A percentile compares a stretch with the other conserved stretches of the same genome.
Evolutionary conservation across 2,329 filamentous ascomycete species (phyloP).

Genomic region (Emmonsiellopsis sp.): DNA sequence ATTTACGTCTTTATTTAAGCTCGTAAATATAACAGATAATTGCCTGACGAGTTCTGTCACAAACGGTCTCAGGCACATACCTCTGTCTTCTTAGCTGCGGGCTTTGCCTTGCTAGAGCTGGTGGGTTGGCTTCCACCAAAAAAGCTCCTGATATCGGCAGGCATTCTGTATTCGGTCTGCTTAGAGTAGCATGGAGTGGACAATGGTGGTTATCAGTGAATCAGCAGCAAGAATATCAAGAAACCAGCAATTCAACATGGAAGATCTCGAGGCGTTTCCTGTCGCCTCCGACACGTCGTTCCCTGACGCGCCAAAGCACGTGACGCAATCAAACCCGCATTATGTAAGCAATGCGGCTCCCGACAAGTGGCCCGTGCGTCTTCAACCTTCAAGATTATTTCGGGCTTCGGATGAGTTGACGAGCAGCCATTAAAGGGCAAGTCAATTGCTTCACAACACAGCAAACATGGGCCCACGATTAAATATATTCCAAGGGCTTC

Average conservation of each 20-base stretch:
- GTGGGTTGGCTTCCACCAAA: slow-evolving; percentile 58
- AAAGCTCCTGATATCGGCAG: slow-evolving; percentile 79
- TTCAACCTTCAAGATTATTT: background rate
- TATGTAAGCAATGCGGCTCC: background rate
- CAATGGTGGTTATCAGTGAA: background rate
- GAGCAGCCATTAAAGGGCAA: slow-evolving; percentile 2
- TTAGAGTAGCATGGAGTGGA: background rate
- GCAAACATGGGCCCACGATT: slow-evolving; percentile 26
- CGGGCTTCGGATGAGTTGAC: slow-evolving; percentile 4
- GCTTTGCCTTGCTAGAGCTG: slow-evolving; percentile 35
- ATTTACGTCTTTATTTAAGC: slow-evolving; percentile 1
- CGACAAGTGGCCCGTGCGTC: background rate
- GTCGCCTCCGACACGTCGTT: background rate
- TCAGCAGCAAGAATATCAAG: background rate
- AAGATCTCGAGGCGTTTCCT: background rate
- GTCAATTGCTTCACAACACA: background rate
- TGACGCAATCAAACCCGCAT: background rate
- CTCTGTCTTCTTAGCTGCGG: slow-evolving; percentile 33
- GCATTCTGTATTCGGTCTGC: slow-evolving; percentile 46
- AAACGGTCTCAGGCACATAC: slow-evolving; percentile 18
- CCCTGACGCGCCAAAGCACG: slow-evolving; percentile 11
- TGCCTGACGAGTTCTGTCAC: too few relatives aligned
- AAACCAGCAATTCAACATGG: background rate
- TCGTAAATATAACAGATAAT: slow-evolving; percentile 4
- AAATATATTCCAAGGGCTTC: slow-evolving; percentile 27